Base-by-base conservation (phyloP, 2,329 filamentous ascomycete genomes). In the Penicillium hesseltinei region DNA sequence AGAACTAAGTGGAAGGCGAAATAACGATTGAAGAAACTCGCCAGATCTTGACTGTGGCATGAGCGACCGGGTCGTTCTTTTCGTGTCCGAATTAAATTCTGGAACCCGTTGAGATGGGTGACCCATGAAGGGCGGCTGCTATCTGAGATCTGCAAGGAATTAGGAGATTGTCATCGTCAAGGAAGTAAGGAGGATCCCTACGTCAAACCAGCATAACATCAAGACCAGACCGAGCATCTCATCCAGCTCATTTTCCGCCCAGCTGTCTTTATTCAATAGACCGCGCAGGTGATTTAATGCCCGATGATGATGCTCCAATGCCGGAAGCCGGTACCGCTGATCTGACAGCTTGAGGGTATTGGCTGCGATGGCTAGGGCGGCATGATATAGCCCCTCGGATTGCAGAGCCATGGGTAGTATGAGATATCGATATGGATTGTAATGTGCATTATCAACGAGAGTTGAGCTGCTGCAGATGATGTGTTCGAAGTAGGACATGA, bases 401-500 rank as follows among this genome's bases (percentile, higher is more conserved):
- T 65, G 38, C 31, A 71, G 47, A 2, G 66, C 65, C 66, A 70
- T 71, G n/a, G 66, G 66, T 1, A 71, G 54, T 23, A 71, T 65
- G 3, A 69, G 54, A 51, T 71, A 62, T 42, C 66, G 62, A 58
- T 70, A 70, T n/a, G 68, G 67, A 36, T 70, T 70, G n/a, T 60
- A 63, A 39, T 63, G 44, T 3, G 59, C 61, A 44, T 69, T 67
- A 39, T 70, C 66, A 31, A 69, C 54, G 15, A 71, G 51, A 5
- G 67, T 71, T n/a, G 59, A 64, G 25, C 64, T 66, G 46, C 64
- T 67, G 61, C 66, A 70, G 19, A 71, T 67, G 5, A 63, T 62
- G 5, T 62, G 51, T 23, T 70, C 66, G 36, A 66, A 70, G 44
- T 65, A 68, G 3, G 68, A 65, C 43, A 69, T 54, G 6, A 71